Percentiles rank a stretch among this genome's conserved stretches.
phyloP scores from a whole-genome alignment of 495 filamentous ascomycete species.

The Aspergillus avenaceus region DNA sequence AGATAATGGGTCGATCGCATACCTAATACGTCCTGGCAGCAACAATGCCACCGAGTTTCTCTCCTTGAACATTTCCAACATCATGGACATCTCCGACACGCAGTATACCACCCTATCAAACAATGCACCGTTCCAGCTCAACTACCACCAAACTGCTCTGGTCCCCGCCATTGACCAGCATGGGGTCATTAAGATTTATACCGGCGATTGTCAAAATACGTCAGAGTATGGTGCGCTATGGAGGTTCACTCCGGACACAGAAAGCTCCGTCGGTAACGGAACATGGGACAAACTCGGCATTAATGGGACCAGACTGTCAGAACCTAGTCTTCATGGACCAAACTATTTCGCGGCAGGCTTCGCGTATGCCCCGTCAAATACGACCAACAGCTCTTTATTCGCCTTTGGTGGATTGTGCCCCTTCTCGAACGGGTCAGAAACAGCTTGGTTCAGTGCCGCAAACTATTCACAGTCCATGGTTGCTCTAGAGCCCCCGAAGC shows the following conservation, averaged over 20 bases:
- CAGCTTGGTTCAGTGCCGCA: conserved; percentile 57
- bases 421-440: conserved; percentile 32
- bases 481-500: conserved; percentile 32
- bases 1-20: conserved; percentile 46
- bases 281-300: conserved; percentile 47
- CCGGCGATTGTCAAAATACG: conserved; percentile 58
- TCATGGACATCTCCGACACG: conserved; percentile 47
- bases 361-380: conserved; percentile 58
- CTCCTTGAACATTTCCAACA: conserved; percentile 58
- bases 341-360: conserved; percentile 66
- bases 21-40: conserved; percentile 55
- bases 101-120: conserved; percentile 53
- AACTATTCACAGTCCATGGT: conserved; percentile 78
- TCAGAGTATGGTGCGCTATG: conserved; percentile 45
- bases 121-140: conserved; percentile 61
- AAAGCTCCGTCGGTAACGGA: conserved; percentile 44
- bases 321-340: conserved; percentile 41
- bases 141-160: conserved; percentile 45
- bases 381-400: conserved; percentile 53
- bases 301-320: conserved; percentile 21
- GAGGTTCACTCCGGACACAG: conserved; percentile 45
- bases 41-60: conserved; percentile 49
- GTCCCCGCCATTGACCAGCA: conserved; percentile 58
- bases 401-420: conserved; percentile 91
- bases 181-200: conserved; percentile 64